Conservation (phyloP, 2,329 filamentous ascomycete species). For the Thelonectria olida region DNA sequence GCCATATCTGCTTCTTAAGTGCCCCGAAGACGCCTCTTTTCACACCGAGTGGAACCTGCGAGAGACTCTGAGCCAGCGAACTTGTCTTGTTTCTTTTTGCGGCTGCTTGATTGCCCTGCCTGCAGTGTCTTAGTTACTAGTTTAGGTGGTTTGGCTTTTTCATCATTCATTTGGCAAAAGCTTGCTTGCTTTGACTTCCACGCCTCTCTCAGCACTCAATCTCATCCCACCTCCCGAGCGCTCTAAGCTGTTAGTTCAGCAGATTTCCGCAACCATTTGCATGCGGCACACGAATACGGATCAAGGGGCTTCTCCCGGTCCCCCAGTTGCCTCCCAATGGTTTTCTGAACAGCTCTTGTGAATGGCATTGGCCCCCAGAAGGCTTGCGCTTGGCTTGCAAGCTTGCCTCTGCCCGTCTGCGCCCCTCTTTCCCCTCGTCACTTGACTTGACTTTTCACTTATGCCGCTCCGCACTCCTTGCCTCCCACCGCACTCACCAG, state of each 20-base stretch:
- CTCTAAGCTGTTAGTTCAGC: neutral
- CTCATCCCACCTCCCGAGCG: neutral
- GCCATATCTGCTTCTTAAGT: conserved; percentile 10
- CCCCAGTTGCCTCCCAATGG: too few relatives aligned
- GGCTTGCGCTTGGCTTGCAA: neutral
- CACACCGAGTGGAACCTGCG: neutral
- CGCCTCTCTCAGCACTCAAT: neutral
- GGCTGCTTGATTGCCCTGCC: neutral
- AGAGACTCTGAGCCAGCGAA: neutral
- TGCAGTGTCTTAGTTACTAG: neutral
- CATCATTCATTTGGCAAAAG: neutral
- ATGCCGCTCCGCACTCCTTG: neutral
- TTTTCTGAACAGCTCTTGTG: neutral
- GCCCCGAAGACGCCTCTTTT: neutral
- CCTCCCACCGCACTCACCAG: conserved; percentile 9
- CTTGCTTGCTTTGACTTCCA: neutral
- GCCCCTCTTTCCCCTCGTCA: neutral
- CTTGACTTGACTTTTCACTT: too few relatives aligned
- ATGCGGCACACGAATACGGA: neutral
- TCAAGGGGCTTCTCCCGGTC: conserved; percentile 4
- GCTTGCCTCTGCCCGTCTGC: neutral
- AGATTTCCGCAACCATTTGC: neutral
- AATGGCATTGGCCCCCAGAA: neutral
- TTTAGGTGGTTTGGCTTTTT: neutral
- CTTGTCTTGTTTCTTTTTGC: neutral